phyloP scores from a whole-genome alignment of 768 basidiomycete genomes.

The Tricholoma furcatifolium region DNA sequence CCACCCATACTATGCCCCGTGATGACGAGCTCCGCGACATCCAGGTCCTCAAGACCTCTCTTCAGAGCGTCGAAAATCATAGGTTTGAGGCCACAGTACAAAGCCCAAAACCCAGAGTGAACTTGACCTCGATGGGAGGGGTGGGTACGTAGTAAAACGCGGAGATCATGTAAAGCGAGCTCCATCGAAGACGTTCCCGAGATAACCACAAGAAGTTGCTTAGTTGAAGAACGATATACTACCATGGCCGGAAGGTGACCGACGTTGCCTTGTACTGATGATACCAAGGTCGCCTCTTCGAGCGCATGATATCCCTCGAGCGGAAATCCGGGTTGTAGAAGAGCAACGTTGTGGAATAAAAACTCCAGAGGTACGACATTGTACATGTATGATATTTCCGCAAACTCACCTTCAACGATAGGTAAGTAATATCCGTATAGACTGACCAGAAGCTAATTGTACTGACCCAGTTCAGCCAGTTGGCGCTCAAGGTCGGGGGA shows the following conservation, averaged over 20 bases:
- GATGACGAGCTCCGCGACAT: conserved; percentile 41
- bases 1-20: conserved; percentile 63
- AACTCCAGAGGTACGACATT: conserved; percentile 40
- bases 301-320: conserved; percentile 47
- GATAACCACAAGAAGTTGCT: conserved; percentile 52
- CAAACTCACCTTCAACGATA: conserved; percentile 46
- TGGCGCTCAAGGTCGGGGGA: conserved; percentile 34
- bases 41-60: conserved; percentile 35
- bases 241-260: conserved; percentile 47
- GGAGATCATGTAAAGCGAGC: conserved; percentile 50
- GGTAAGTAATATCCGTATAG: neutral
- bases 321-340: conserved; percentile 44
- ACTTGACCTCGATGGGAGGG: conserved; percentile 38
- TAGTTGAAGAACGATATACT: conserved; percentile 39
- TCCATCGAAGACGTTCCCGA: conserved; percentile 43
- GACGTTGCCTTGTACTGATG: conserved; percentile 38
- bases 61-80: conserved; percentile 34
- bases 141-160: conserved; percentile 35
- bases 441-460: neutral
- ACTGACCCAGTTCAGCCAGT: conserved; percentile 44
- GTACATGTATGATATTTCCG: conserved; percentile 43
- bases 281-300: conserved; percentile 31
- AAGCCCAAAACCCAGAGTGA: conserved; percentile 54
- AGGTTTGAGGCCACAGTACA: conserved; percentile 44
- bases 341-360: conserved; percentile 39